Evolutionary conservation across 768 basidiomycete species (phyloP), one percentile per base, ranked within the genome.

Genomic region (Brasilioporus rufonigricans): DNA sequence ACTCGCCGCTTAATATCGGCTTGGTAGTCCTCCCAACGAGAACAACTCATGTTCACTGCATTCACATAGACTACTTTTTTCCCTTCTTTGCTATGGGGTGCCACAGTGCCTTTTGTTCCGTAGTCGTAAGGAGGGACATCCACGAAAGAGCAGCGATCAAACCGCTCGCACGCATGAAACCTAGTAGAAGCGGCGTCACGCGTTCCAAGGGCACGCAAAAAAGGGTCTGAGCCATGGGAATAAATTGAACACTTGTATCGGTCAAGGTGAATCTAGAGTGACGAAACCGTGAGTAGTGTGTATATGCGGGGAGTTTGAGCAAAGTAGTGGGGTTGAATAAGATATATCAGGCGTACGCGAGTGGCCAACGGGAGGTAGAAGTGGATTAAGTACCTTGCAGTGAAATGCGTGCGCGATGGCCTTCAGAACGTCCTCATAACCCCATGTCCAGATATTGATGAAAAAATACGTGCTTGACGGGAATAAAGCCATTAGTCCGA

Each of bases 381-480:
- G 10, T 10, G 14, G 50, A 40, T 1, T 2, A 23, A 21, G 14
- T 59, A 88, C 90, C 73, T 81, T 77, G 50, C 78, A 74, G 32
- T 81, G 76, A 62, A 96, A 98, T 1, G 77, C 74, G 3, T 76
- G 72, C 3, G 88, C 80, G 9, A 98, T 73, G 0, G 79, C 89
- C 63, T 92, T 91, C 27, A 97, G 74, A 14, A 95, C 74, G 52
- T 94, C 91, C 70, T 99, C 96, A 67, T 97, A 98, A 1, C 96
- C 96, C 87, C 90, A 95, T 0, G 95, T 96, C 96, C 96, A 99
- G 0, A 82, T 67, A 65, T 97, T 96, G 53, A 99, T 77, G 73
- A 89, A 98, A 73, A 98, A 97, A 51, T 83, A 76, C 0, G 86
- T 86, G 5, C 78, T 73, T 0, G 74, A 57, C 0, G 93, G 87